A percentile compares a stretch with the other conserved stretches of the same genome.
Conservation (phyloP, 2,329 filamentous ascomycete species). For the Achaetomium macrosporum region DNA sequence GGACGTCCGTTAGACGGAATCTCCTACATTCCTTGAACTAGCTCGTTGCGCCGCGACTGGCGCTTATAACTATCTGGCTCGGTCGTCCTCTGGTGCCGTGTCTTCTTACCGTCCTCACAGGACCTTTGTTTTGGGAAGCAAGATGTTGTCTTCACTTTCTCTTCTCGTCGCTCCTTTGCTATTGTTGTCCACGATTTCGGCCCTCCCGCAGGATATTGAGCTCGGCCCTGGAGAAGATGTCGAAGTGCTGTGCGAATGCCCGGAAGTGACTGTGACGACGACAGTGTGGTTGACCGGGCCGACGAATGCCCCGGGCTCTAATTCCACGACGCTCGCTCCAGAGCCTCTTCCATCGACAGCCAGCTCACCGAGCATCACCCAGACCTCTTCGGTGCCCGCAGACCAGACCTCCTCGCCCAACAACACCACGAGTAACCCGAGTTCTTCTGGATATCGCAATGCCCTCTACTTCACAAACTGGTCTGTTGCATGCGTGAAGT, state of each 20-base stretch:
- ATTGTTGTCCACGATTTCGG: slow-evolving; percentile 11
- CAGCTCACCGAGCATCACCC: neutral
- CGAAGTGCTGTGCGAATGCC: slow-evolving; percentile 10
- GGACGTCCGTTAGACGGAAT: slow-evolving; percentile 14
- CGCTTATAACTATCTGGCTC: slow-evolving; percentile 2
- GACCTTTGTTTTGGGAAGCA: slow-evolving; percentile 1
- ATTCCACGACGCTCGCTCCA: neutral
- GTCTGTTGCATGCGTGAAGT: slow-evolving; percentile 33
- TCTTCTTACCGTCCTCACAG: slow-evolving; percentile 17
- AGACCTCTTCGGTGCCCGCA: neutral
- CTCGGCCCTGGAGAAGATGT: slow-evolving; percentile 10
- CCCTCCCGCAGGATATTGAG: slow-evolving; percentile 9
- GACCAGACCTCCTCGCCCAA: neutral
- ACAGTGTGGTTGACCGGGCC: neutral
- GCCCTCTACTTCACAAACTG: slow-evolving; percentile 52
- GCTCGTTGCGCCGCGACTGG: slow-evolving; percentile 2
- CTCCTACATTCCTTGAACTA: slow-evolving; percentile 20
- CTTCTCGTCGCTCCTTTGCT: slow-evolving; percentile 22
- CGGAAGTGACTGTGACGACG: neutral
- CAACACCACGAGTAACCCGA: neutral
- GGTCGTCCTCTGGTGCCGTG: neutral
- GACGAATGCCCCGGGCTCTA: neutral
- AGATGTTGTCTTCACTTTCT: slow-evolving; percentile 18
- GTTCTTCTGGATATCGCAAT: slow-evolving; percentile 30
- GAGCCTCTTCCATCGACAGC: neutral